Base-by-base conservation (phyloP, 306 rosid genomes). In the Cicer arietinum region DNA sequence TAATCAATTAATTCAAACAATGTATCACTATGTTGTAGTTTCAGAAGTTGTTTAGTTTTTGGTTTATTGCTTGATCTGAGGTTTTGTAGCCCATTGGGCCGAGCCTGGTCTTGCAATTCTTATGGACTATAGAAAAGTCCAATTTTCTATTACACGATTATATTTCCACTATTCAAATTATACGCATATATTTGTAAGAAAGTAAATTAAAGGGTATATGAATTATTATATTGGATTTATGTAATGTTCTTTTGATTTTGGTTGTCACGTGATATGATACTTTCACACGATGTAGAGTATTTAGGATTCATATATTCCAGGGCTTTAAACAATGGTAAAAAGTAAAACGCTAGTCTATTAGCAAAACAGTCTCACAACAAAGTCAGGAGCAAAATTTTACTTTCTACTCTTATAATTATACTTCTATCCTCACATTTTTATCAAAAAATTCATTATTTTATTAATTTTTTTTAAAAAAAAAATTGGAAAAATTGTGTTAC, bases 31-130 rank as follows among this genome's bases (percentile, higher is more conserved):
- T 45, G 51, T 17, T 35, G 22, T 41, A 52, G 12, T 65, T 79
- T 39, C 3, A 12, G 11, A 17, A 12, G 61, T 46, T 48, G 42
- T 25, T 11, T 60, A 61, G 37, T n/a, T 51, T 48, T 0, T 9
- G 22, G 56, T 63, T 81, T 16, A 14, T 45, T 47, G 81, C 74
- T 70, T 71, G 65, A 65, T 57, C 70, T 46, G 74, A 9, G 59
- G 75, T 68, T 77, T 76, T 71, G 44, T 35, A 14, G 79, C 66
- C 74, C 66, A 63, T 72, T 82, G 60, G 54, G 67, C 60, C 39
- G 42, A 71, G 39, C 75, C 75, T 81, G 79, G 82, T 54, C 81
- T 65, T 72, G 69, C 66, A 40, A 50, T 57, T 66, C 47, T 16
- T 48, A 50, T 67, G 77, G 56, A 72, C 73, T 47, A 5, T 48